A percentile compares a stretch with the other conserved stretches of the same genome.
phyloP scores from a whole-genome alignment of 306 rosid genomes.

The Vicia faba region DNA sequence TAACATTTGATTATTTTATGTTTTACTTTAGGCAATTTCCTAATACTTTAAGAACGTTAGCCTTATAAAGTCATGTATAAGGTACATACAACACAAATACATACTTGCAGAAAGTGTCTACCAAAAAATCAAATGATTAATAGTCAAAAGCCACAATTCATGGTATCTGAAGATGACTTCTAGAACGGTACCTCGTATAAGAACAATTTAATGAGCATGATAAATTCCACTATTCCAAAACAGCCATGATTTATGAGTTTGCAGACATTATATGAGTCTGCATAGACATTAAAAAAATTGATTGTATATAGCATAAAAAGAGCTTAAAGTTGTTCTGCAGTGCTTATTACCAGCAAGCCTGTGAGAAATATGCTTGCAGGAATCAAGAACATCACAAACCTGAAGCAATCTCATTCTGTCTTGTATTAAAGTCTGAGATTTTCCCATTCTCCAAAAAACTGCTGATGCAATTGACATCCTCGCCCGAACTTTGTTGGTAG shows the following conservation, averaged over 20 bases:
- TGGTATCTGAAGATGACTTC: constrained; percentile 22
- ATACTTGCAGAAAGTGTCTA: constrained; percentile 17
- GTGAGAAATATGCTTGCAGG: constrained; percentile 26
- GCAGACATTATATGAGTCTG: constrained; percentile 10
- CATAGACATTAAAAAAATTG: constrained; percentile 15
- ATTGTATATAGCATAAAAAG: constrained; percentile 21
- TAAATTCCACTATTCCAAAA: constrained; percentile 11
- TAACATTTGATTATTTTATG: too few relatives aligned
- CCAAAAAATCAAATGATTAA: constrained; percentile 9
- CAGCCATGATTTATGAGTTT: constrained; percentile 18
- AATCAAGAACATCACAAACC: constrained; percentile 55
- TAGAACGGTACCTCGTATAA: not conserved
- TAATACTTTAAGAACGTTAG: constrained; percentile 3
- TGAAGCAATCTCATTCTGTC: constrained; percentile 99
- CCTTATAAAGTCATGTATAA: constrained; percentile 10
- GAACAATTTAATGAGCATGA: constrained; percentile 9
- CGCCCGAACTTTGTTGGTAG: constrained; percentile 90
- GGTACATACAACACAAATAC: too few relatives aligned
- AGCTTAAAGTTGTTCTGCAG: constrained; percentile 17
- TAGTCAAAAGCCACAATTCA: constrained; percentile 7
- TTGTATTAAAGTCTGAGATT: constrained; percentile 94
- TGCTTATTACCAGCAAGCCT: constrained; percentile 28
- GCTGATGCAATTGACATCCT: constrained; percentile 94
- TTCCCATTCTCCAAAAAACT: constrained; percentile 91
- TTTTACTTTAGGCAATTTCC: too few relatives aligned